phyloP scores from a whole-genome alignment of 1,284 basidiomycete species.

The Tranzscheliella williamsii region DNA sequence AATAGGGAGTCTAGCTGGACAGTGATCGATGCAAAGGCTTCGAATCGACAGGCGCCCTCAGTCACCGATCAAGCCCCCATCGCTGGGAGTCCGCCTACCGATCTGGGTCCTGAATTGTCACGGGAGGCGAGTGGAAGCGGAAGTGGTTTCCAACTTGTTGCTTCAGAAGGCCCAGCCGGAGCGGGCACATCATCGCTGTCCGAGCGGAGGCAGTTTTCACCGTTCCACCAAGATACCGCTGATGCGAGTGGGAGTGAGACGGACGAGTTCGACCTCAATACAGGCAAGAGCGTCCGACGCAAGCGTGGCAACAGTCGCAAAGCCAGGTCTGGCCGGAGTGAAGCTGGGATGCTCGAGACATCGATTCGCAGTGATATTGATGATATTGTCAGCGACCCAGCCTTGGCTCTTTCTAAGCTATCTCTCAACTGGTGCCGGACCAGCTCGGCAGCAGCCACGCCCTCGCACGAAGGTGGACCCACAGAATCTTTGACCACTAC shows the following conservation, averaged over 20 bases:
- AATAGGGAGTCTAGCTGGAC: constrained; percentile 37
- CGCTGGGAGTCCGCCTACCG: constrained; percentile 35
- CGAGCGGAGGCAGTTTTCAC: not conserved
- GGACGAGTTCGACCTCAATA: constrained; percentile 27
- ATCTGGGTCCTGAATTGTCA: constrained; percentile 8
- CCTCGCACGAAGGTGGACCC: not conserved
- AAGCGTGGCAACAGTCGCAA: constrained; percentile 11
- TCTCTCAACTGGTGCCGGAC: constrained; percentile 31
- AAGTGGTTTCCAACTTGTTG: constrained; percentile 27
- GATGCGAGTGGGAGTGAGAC: constrained; percentile 18
- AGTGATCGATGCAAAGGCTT: constrained; percentile 24
- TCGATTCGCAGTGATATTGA: constrained; percentile 22
- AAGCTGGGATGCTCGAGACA: constrained; percentile 21
- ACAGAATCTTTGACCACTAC: constrained; percentile 15
- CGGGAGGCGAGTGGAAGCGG: not conserved
- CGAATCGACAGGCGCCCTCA: constrained; percentile 1
- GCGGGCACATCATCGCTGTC: not conserved
- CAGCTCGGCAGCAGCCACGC: not conserved
- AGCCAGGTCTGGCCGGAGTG: constrained; percentile 14
- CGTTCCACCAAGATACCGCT: not conserved
- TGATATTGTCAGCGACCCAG: constrained; percentile 26
- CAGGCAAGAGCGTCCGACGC: constrained; percentile 21
- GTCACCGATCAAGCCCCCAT: constrained; percentile 21
- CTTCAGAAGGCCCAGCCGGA: constrained; percentile 6
- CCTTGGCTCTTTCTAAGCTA: constrained; percentile 25